These are phyloP conservation scores for Rhizopus stolonifer DNA, from an alignment of 371 early-diverging fungal species.

Conservation along the genomic window DNA sequence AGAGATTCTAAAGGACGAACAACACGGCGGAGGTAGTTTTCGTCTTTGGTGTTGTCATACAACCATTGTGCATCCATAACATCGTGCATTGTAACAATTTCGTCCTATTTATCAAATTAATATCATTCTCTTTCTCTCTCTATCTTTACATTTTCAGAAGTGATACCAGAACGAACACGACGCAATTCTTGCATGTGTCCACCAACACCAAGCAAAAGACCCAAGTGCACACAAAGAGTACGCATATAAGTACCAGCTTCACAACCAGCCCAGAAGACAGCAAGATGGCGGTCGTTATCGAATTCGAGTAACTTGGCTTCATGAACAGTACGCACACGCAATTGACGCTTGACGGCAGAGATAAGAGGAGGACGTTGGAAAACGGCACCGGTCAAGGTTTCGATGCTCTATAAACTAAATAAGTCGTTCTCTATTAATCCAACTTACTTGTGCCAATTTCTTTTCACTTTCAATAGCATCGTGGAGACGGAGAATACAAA, in stretches of 20 bases:
- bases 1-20: constrained; percentile 97
- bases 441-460: constrained; percentile 70
- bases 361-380: constrained; percentile 99
- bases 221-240: constrained; percentile 99
- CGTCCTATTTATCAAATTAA: constrained; percentile 56
- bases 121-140: neutral
- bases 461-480: constrained; percentile 88
- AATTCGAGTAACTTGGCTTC: constrained; percentile 96
- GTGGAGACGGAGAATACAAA: constrained; percentile 95
- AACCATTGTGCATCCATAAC: constrained; percentile 98
- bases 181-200: constrained; percentile 99
- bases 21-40: constrained; percentile 85
- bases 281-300: constrained; percentile 93
- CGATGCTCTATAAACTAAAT: constrained; percentile 64
- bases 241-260: constrained; percentile 99
- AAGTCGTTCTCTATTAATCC: neutral
- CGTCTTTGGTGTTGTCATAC: constrained; percentile 96
- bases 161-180: constrained; percentile 96
- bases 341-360: constrained; percentile 99
- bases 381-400: constrained; percentile 96
- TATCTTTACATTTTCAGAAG: constrained; percentile 76
- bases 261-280: constrained; percentile 98
- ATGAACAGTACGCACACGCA: constrained; percentile 98
- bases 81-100: constrained; percentile 99
- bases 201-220: constrained; percentile 94